Conservation (phyloP, 2,329 filamentous ascomycete species). For the Arthrinium phaeospermum region DNA sequence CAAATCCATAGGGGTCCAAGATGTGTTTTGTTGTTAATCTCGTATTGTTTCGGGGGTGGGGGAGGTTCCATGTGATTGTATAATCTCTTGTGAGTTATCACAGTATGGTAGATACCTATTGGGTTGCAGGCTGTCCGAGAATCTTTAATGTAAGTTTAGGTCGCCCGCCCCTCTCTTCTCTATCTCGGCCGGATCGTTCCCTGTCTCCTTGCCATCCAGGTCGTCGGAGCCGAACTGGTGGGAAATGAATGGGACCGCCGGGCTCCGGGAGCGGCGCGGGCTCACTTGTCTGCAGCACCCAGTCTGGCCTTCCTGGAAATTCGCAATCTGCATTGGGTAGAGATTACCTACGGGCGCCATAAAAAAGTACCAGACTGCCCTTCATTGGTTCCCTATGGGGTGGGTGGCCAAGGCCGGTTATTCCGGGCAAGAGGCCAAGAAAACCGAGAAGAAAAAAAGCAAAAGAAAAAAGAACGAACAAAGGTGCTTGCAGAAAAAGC, state of each 20-base stretch:
- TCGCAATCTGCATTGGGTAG: not conserved
- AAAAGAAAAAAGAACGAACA: not conserved
- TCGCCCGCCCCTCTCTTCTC: not conserved
- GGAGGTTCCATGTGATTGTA: not conserved
- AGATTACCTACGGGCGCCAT: not conserved
- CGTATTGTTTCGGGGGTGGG: not conserved
- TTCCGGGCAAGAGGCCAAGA: not conserved
- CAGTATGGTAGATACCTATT: no score
- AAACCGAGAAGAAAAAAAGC: not conserved
- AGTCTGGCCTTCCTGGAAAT: not conserved
- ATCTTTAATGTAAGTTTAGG: no score
- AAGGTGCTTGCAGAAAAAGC: not conserved
- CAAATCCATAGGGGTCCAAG: no score
- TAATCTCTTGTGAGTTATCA: no score
- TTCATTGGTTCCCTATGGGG: not conserved
- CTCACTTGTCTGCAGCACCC: not conserved
- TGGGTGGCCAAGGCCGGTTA: not conserved
- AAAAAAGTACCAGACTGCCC: not conserved
- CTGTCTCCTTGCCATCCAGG: not conserved
- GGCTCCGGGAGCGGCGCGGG: not conserved
- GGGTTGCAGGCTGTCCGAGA: no score
- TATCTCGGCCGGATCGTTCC: not conserved
- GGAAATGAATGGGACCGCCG: not conserved
- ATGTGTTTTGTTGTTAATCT: not conserved
- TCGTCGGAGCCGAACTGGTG: not conserved